Conservation (phyloP, 257 asterid species). For the Nicotiana paniculata region DNA sequence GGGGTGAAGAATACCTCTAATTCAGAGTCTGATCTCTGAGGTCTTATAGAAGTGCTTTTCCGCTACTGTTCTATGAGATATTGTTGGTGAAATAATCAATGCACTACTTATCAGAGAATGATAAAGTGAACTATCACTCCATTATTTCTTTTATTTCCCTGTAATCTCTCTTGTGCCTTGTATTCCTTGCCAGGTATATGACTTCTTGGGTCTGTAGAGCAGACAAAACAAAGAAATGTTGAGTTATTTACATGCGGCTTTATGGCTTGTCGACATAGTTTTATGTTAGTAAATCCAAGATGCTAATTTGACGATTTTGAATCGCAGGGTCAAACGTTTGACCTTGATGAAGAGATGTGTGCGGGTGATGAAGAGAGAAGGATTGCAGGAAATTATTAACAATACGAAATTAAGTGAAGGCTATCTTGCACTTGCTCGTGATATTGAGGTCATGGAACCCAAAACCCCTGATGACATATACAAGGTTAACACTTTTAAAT, state of each 20-base stretch:
- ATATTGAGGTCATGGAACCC: slow-evolving; percentile 97
- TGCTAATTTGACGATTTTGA: not conserved
- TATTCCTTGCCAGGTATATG: not conserved
- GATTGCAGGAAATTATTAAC: slow-evolving; percentile 66
- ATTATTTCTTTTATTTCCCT: not conserved
- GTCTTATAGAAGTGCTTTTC: not conserved
- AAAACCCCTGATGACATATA: slow-evolving; percentile 95
- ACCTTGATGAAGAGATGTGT: slow-evolving; percentile 50
- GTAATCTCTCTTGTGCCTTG: not conserved
- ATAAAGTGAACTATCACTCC: not conserved
- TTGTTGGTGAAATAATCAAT: not conserved
- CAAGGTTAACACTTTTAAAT: slow-evolving; percentile 43
- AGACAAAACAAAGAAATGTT: no score
- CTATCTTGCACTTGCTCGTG: slow-evolving; percentile 94
- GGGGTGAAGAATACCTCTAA: not conserved
- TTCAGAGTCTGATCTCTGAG: not conserved
- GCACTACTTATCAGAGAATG: not conserved
- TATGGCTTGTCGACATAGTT: not conserved
- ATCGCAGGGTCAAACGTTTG: slow-evolving; percentile 63
- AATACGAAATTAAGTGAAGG: slow-evolving; percentile 83
- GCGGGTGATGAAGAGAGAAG: slow-evolving; percentile 55
- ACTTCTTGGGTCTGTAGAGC: not conserved
- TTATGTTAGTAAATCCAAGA: not conserved
- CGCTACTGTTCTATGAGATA: not conserved
- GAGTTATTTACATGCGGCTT: no score